Base-by-base conservation (phyloP, 1,139 yeast genomes). In the Kodamaea plutei region DNA sequence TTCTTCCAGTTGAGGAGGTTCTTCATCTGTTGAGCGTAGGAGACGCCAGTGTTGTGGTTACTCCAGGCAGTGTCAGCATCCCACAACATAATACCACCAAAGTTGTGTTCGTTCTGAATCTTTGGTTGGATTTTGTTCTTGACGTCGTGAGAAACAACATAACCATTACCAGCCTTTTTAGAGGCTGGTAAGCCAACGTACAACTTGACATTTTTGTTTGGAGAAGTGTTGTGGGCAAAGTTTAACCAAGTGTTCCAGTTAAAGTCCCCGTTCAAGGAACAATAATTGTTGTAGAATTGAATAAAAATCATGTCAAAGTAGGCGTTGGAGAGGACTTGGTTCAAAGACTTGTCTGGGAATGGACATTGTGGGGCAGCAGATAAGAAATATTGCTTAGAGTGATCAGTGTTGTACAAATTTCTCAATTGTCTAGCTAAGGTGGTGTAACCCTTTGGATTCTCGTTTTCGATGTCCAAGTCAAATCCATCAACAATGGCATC, bases 221-320 rank as follows among this genome's bases (percentile, higher is more conserved):
- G 44, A 8, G 48, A 35, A 10, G 26, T 24, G 12, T 25, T 23
- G 27, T 35, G 30, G 24, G 46, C 48, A 23, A 19, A 45, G 10
- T 30, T 19, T 10, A 32, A 23, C 52, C 52, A 47, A 5, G 43
- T 34, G 29, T 31, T 30, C 37, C 38, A 45, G 44, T 47, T 47
- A 38, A 45, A 47, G 27, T 21, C 18, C 6, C 34, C 23, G 4
- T 11, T 13, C 20, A 45, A 35, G 19, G 29, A 19, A 32, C 52
- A 47, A 33, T 34, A 36, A 37, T 47, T 47, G 42, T 47, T 47
- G 43, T 47, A 47, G 35, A 45, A 45, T 37, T 47, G 52, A 26
- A 47, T 39, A 29, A 45, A 41, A 8, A 41, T 39, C 19, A 42
- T 42, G 35, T 45, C 48, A 19, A 47, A 27, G 18, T 31, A 35